Evolutionary conservation across 2,329 filamentous ascomycete genomes (phyloP).

Genomic region (Monosporascus sp.): DNA sequence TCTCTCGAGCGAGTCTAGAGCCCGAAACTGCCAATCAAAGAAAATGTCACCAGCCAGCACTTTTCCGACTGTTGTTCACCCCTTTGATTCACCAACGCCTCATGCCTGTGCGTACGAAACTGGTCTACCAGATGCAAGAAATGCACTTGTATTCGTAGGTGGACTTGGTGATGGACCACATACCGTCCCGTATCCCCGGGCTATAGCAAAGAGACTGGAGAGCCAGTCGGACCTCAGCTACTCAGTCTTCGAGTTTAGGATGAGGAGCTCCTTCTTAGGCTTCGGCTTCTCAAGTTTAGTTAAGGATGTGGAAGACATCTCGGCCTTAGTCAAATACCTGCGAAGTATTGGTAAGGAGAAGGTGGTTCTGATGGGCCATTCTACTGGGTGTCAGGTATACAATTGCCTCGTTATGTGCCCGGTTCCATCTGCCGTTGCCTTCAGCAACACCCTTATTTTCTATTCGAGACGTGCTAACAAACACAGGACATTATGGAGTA

Average conservation of each 20-base stretch:
- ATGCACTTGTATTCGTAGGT: constrained; percentile 64
- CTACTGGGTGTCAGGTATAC: constrained; percentile 50
- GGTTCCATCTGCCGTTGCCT: too few relatives aligned
- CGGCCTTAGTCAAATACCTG: constrained; percentile 47
- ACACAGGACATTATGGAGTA: constrained; percentile 53
- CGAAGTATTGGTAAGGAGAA: constrained; percentile 43
- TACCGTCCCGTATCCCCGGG: constrained; percentile 52
- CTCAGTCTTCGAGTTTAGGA: constrained; percentile 51
- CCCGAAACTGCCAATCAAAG: background rate
- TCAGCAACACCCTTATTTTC: background rate
- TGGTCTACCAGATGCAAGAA: constrained; percentile 35
- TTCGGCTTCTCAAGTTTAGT: constrained; percentile 46
- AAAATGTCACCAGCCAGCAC: constrained; percentile 19
- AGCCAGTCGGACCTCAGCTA: constrained; percentile 34
- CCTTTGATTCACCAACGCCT: constrained; percentile 35
- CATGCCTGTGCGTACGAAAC: constrained; percentile 43
- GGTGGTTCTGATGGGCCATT: constrained; percentile 53
- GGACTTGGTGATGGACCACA: constrained; percentile 66
- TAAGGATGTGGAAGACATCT: constrained; percentile 50
- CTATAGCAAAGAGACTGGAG: constrained; percentile 39
- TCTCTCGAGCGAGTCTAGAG: too few relatives aligned
- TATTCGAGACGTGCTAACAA: constrained; percentile 4
- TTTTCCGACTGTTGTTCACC: constrained; percentile 41
- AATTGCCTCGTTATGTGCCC: background rate
- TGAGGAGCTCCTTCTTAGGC: constrained; percentile 48